These are phyloP conservation scores for Collybia nuda DNA, from an alignment of 768 basidiomycete genomes.

Conservation along the genomic window DNA sequence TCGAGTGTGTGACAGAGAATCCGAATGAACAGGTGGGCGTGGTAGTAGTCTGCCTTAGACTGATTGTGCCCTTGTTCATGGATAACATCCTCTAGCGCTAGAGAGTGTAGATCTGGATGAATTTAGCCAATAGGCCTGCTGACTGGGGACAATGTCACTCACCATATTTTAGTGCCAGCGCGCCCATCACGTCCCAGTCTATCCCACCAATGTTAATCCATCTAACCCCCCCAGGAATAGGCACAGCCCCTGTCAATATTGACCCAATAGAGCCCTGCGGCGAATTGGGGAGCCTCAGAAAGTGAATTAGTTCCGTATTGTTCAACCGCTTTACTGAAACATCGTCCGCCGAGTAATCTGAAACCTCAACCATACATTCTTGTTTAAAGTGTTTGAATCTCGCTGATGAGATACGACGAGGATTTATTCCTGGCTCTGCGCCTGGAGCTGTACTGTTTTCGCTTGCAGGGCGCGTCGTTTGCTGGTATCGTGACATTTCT, in stretches of 20 bases:
- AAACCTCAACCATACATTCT: slow-evolving; percentile 57
- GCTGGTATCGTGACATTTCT: background rate
- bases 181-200: slow-evolving; percentile 65
- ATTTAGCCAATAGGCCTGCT: slow-evolving; percentile 6
- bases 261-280: slow-evolving; percentile 3
- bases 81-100: slow-evolving; percentile 65
- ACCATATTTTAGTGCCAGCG: slow-evolving; percentile 59
- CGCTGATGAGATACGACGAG: slow-evolving; percentile 45
- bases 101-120: slow-evolving; percentile 57
- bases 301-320: slow-evolving; percentile 49
- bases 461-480: background rate
- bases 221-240: slow-evolving; percentile 36
- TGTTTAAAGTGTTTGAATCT: slow-evolving; percentile 53
- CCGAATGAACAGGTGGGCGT: slow-evolving; percentile 63
- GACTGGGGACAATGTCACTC: slow-evolving; percentile 9
- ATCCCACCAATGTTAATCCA: slow-evolving; percentile 69
- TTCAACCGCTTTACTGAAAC: slow-evolving; percentile 42
- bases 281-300: slow-evolving; percentile 34
- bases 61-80: slow-evolving; percentile 50
- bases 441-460: slow-evolving; percentile 32
- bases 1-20: slow-evolving; percentile 50
- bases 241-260: slow-evolving; percentile 9
- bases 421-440: slow-evolving; percentile 66
- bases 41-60: slow-evolving; percentile 47
- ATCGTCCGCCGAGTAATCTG: slow-evolving; percentile 56